Evolutionary conservation across 2,329 filamentous ascomycete species (phyloP).

Genomic region (Fusarium pilosicola): DNA sequence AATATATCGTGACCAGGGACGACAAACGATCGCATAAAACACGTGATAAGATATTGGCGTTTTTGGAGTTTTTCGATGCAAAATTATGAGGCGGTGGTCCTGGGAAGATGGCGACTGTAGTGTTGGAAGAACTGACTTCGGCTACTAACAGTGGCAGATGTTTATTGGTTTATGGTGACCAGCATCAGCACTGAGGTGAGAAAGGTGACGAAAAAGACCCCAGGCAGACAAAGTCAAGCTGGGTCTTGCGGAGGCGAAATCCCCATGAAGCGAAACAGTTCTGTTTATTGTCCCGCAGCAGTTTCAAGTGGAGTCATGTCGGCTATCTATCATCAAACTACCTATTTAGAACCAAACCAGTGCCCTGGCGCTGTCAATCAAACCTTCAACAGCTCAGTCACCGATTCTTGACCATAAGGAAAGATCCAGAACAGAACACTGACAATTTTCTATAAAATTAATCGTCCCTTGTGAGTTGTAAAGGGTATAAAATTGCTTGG

Average conservation of each 20-base stretch:
- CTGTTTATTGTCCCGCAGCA: not conserved
- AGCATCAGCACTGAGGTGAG: constrained; percentile 17
- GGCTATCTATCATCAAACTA: not conserved
- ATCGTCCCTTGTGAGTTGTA: not conserved
- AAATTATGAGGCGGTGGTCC: constrained; percentile 5
- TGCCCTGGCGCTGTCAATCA: constrained; percentile 18
- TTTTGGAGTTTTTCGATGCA: constrained; percentile 41
- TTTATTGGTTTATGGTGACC: constrained; percentile 30
- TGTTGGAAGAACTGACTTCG: constrained; percentile 4
- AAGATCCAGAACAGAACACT: not conserved
- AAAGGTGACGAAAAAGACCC: not conserved
- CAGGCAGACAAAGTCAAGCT: constrained; percentile 1
- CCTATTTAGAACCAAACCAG: constrained; percentile 4
- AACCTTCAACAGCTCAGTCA: constrained; percentile 27
- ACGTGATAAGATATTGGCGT: constrained; percentile 26
- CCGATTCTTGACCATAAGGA: not conserved
- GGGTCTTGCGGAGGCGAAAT: not conserved
- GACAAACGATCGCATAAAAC: not conserved
- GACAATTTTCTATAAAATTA: not conserved
- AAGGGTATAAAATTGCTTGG: not conserved
- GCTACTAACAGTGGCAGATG: constrained; percentile 2
- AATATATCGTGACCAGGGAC: not conserved
- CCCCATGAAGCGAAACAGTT: not conserved
- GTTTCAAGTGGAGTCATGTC: not conserved
- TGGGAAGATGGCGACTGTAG: constrained; percentile 13